phyloP scores from a whole-genome alignment of 2,329 filamentous ascomycete genomes.

The Mycogone perniciosa region DNA sequence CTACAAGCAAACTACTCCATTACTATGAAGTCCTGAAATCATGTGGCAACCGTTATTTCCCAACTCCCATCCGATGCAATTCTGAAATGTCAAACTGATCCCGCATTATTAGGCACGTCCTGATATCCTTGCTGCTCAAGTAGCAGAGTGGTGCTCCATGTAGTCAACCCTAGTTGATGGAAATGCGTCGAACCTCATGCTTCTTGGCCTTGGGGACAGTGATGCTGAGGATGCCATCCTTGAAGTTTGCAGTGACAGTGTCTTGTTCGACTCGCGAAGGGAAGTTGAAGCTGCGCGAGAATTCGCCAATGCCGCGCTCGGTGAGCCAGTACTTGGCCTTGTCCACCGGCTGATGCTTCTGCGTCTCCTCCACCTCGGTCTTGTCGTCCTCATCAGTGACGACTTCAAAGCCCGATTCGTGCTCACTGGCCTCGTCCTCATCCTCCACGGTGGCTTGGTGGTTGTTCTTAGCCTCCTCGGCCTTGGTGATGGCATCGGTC shows the following conservation, averaged over 20 bases:
- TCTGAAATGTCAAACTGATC: conserved; percentile 1
- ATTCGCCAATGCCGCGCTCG: conserved; percentile 61
- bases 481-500: conserved; percentile 36
- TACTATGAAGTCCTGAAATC: not conserved
- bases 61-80: not conserved
- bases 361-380: conserved; percentile 16
- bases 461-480: conserved; percentile 26
- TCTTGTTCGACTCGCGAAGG: conserved; percentile 57
- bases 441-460: conserved; percentile 63
- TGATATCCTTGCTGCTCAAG: not conserved
- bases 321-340: conserved; percentile 63
- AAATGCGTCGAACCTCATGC: conserved; percentile 49
- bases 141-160: not conserved
- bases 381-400: conserved; percentile 19
- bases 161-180: conserved; percentile 37
- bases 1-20: not conserved
- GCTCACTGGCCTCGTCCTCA: conserved; percentile 33
- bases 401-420: conserved; percentile 21
- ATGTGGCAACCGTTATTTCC: not conserved
- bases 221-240: conserved; percentile 60
- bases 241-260: conserved; percentile 53
- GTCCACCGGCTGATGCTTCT: conserved; percentile 28
- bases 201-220: conserved; percentile 60
- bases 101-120: not conserved
- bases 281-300: conserved; percentile 64